phyloP scores from a whole-genome alignment of 768 basidiomycete genomes.

The Leccinum rimulosum region DNA sequence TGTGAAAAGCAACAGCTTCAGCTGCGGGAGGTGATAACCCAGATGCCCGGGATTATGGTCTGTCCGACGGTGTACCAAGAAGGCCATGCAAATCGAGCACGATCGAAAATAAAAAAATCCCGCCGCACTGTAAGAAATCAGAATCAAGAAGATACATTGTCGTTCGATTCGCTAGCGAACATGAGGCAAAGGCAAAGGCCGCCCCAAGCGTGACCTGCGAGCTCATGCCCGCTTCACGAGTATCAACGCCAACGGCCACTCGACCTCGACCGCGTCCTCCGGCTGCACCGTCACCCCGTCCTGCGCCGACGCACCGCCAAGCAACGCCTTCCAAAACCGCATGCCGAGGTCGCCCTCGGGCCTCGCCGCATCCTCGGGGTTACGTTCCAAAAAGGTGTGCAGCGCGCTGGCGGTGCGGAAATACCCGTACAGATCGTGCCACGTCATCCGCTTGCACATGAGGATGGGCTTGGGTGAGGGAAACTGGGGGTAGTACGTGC shows the following conservation, averaged over 20 bases:
- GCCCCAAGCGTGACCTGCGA: neutral
- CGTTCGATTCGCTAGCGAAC: neutral
- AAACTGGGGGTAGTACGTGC: slow-evolving; percentile 39
- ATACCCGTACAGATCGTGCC: slow-evolving; percentile 66
- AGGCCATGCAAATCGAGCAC: too few relatives aligned
- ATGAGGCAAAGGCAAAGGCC: neutral
- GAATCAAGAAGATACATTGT: neutral
- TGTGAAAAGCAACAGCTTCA: neutral
- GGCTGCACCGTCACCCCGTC: slow-evolving; percentile 11
- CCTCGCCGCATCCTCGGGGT: slow-evolving; percentile 52
- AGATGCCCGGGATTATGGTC: too few relatives aligned
- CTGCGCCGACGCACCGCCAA: slow-evolving; percentile 37
- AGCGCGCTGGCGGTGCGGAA: slow-evolving; percentile 69
- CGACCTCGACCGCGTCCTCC: slow-evolving; percentile 36
- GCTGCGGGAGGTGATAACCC: too few relatives aligned
- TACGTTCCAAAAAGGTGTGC: slow-evolving; percentile 60
- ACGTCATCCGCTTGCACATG: slow-evolving; percentile 59
- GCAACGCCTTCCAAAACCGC: slow-evolving; percentile 58
- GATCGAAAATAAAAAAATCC: too few relatives aligned
- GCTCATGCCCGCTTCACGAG: slow-evolving; percentile 12
- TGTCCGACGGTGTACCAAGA: too few relatives aligned
- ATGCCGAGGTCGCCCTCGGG: slow-evolving; percentile 61
- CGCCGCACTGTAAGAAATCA: neutral
- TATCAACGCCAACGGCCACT: slow-evolving; percentile 43
- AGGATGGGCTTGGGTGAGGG: slow-evolving; percentile 42